A percentile compares a stretch with the other conserved stretches of the same genome.
Evolutionary conservation across 164 flowering plant genomes (phyloP).

Genomic region (Protea cynaroides): DNA sequence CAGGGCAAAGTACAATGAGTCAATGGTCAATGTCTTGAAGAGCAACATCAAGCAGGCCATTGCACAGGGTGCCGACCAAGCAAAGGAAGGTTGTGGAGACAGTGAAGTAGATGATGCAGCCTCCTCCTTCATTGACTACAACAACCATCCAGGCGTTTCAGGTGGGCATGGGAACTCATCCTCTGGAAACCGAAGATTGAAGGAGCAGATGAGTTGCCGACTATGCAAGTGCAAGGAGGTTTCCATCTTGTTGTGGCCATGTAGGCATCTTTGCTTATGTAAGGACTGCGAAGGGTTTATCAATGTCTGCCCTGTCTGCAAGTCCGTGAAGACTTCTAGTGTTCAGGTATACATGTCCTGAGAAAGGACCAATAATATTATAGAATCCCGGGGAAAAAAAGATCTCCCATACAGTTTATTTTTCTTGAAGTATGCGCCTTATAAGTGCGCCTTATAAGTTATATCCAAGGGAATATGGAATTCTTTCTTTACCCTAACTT

Average conservation of each 20-base stretch:
- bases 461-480: too few species aligned
- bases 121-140: conserved; percentile 47
- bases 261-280: conserved; percentile 83
- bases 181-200: conserved; percentile 11
- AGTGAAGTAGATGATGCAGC: conserved; percentile 76
- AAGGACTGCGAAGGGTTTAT: conserved; percentile 60
- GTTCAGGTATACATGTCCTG: conserved; percentile 71
- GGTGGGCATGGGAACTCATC: conserved; percentile 21
- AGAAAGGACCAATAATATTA: conserved; percentile 7
- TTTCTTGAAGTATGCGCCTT: too few species aligned
- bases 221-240: conserved; percentile 68
- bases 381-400: background rate
- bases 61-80: conserved; percentile 57
- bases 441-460: too few species aligned
- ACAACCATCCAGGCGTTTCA: conserved; percentile 17
- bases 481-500: too few species aligned
- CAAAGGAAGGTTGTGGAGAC: conserved; percentile 81
- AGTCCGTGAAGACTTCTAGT: conserved; percentile 48
- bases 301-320: conserved; percentile 71
- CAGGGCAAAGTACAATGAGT: conserved; percentile 71
- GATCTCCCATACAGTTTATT: too few species aligned
- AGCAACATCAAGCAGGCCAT: conserved; percentile 65
- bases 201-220: conserved; percentile 41
- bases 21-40: conserved; percentile 52
- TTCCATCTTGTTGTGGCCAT: conserved; percentile 70